These are phyloP conservation scores for Fraxinus paxiana DNA, from an alignment of 305 asterid genomes.

Conservation along the genomic window DNA sequence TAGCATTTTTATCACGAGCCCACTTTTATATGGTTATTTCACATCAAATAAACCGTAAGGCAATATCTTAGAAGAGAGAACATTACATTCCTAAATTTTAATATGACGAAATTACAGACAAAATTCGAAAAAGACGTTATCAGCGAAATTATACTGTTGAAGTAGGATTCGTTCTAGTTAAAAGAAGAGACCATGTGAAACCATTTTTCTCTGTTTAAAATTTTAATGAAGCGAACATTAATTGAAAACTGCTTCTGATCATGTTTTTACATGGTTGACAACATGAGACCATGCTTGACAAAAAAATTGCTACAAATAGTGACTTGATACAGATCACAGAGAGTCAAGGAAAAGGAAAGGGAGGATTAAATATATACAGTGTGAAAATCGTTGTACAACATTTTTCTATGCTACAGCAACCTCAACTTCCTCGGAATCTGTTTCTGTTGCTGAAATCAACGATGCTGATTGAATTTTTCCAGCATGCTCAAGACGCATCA, in stretches of 20 bases:
- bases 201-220: background rate
- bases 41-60: background rate
- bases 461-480: conserved; percentile 94
- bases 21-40: background rate
- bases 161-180: background rate
- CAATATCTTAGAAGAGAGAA: background rate
- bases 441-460: conserved; percentile 69
- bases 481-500: conserved; percentile 93
- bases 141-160: background rate
- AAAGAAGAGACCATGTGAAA: background rate
- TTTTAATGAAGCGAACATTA: background rate
- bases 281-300: background rate
- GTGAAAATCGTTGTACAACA: background rate
- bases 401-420: conserved; percentile 26
- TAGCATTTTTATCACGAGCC: background rate
- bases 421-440: conserved; percentile 49
- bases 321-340: background rate
- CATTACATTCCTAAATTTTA: background rate
- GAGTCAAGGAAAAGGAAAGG: background rate
- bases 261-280: background rate
- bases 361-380: background rate
- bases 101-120: background rate
- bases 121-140: background rate
- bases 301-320: background rate
- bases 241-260: background rate